Base-by-base conservation (phyloP, 2,329 filamentous ascomycete genomes). In the Ophiostoma triangulosporum region DNA sequence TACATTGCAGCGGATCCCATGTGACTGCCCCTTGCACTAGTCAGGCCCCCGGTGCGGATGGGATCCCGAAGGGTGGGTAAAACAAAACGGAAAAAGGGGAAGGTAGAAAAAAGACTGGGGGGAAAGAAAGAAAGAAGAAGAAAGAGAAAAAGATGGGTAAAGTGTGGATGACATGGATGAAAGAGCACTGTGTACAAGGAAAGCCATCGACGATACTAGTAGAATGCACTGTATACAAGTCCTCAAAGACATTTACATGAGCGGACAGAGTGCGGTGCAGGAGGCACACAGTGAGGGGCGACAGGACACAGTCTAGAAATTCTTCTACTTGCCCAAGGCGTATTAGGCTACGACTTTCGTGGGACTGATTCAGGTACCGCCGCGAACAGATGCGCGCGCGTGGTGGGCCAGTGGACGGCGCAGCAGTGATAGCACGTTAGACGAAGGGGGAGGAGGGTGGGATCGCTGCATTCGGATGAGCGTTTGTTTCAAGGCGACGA, bases 1-100 rank as follows among this genome's bases (percentile, higher is more conserved):
- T 50, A 51, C 52, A 46, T 27, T 9, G 24, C 15, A 20, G 15
- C 2, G 26, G 11, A 14, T 8, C 15, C 38, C 38, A 24, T n/a
- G 43, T 46, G 26, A 9, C 43, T 55, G 45, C 54, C 54, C 54
- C 54, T 55, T 52, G 54, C 54, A 48, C 54, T 55, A 55, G 32
- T 35, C 50, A 46, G 15, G 43, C 24, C 43, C 43, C 32, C 31
- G 33, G 43, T 32, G 32, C 54, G 48, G 50, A 35, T 53, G 38
- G 24, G 36, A 31, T 53, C 50, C 54, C 50, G 54, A 45, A 7
- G 46, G 48, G 38, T 26, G 43, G 43, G 43, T 29, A 50, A 20
- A 33, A 50, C 32, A 33, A 31, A 31, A 48, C 15, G 33, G 29
- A 48, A 43, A 38, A n/a, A n/a, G n/a, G n/a, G n/a, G n/a, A n/a